Evolutionary conservation across 208 protist genomes (phyloP).

Genomic region (Trypanosoma vivax): DNA sequence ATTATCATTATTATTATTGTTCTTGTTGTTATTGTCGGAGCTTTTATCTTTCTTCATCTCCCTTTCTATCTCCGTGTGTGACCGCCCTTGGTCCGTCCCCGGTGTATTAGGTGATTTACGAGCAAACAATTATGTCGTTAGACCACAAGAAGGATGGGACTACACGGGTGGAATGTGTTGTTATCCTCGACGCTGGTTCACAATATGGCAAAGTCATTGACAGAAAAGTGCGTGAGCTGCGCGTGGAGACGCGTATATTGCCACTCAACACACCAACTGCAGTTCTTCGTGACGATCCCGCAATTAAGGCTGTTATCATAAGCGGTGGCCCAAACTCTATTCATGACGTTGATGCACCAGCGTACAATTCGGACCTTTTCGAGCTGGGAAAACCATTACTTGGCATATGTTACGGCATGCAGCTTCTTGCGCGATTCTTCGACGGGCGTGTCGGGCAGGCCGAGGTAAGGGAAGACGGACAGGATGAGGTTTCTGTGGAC

Average conservation of each 20-base stretch:
- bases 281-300: constrained; percentile 29
- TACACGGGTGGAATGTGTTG: constrained; percentile 87
- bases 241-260: constrained; percentile 88
- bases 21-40: too few relatives aligned
- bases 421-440: constrained; percentile 83
- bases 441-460: constrained; percentile 88
- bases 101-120: too few relatives aligned
- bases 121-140: too few relatives aligned
- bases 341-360: constrained; percentile 83
- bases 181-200: constrained; percentile 94
- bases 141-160: too few relatives aligned
- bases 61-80: too few relatives aligned
- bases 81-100: too few relatives aligned
- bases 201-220: constrained; percentile 97
- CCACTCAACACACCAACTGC: constrained; percentile 69
- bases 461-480: constrained; percentile 92
- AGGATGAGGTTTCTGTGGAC: constrained; percentile 79
- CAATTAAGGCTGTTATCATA: constrained; percentile 92
- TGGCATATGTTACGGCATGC: constrained; percentile 98
- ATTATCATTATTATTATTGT: too few relatives aligned
- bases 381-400: constrained; percentile 85
- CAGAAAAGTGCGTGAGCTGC: constrained; percentile 91
- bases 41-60: too few relatives aligned
- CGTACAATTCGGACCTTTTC: constrained; percentile 73
- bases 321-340: constrained; percentile 92